phyloP scores from a whole-genome alignment of 2,329 filamentous ascomycete genomes.

The Parasarocladium wereldwijsianum region DNA sequence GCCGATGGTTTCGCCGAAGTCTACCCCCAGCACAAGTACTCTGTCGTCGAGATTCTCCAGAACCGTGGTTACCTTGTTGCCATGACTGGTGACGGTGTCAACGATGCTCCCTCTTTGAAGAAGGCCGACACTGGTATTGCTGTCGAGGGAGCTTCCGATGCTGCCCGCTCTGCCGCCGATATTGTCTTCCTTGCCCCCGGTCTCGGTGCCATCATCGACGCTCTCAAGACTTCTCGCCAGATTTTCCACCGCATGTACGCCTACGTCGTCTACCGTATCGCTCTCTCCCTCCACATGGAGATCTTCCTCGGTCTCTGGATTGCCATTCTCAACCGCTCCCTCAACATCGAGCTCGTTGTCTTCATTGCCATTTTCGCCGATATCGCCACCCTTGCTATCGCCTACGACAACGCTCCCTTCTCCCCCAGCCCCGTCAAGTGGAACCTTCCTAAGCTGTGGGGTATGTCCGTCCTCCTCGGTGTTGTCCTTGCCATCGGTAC shows the following conservation, averaged over 20 bases:
- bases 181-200: conserved; percentile 88
- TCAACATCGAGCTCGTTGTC: conserved; percentile 79
- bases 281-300: conserved; percentile 78
- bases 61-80: conserved; percentile 87
- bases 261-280: conserved; percentile 91
- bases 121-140: conserved; percentile 96
- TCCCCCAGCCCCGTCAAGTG: conserved; percentile 81
- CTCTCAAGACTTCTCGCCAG: conserved; percentile 81
- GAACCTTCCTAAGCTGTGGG: conserved; percentile 91
- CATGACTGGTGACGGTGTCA: conserved; percentile 94
- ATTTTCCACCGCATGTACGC: conserved; percentile 97
- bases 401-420: conserved; percentile 85
- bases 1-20: conserved; percentile 92
- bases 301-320: conserved; percentile 90
- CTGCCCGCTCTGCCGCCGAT: conserved; percentile 79
- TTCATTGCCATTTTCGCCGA: conserved; percentile 94
- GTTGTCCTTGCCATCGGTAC: conserved; percentile 68
- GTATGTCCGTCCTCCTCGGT: conserved; percentile 75
- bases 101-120: conserved; percentile 83
- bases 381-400: conserved; percentile 81
- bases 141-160: conserved; percentile 82
- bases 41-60: conserved; percentile 84
- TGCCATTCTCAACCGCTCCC: conserved; percentile 66
- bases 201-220: conserved; percentile 84
- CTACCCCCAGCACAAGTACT: conserved; percentile 92